Percentiles rank a stretch among this genome's conserved stretches.
Conservation (phyloP, 2,329 filamentous ascomycete species). For the Furcasterigmium furcatum region DNA sequence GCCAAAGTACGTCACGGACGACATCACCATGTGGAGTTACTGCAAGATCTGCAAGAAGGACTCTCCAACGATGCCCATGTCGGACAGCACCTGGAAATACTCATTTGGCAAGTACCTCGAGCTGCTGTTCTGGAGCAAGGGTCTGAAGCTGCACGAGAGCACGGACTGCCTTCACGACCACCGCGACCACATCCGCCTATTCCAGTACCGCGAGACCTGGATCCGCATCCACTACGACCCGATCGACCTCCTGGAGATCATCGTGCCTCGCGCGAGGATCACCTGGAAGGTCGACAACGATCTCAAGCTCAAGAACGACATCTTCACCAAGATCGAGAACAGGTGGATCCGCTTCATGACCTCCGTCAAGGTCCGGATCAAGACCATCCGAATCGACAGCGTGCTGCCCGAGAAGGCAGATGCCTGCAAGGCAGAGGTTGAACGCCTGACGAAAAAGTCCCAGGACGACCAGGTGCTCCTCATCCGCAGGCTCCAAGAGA, state of each 20-base stretch:
- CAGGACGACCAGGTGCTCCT: conserved; percentile 79
- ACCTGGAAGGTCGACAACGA: conserved; percentile 99
- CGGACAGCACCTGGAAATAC: conserved; percentile 93
- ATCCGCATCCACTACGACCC: conserved; percentile 90
- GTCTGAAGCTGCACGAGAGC: conserved; percentile 69
- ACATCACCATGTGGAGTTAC: conserved; percentile 96
- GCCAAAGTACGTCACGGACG: conserved; percentile 45
- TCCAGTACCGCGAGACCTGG: conserved; percentile 81
- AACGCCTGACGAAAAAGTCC: conserved; percentile 71
- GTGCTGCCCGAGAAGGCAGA: conserved; percentile 85
- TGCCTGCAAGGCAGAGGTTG: conserved; percentile 77
- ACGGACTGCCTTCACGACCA: conserved; percentile 83
- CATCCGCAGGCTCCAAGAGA: conserved; percentile 76
- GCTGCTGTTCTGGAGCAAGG: conserved; percentile 90
- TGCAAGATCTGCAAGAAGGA: conserved; percentile 91
- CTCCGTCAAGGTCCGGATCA: conserved; percentile 79
- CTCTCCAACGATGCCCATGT: conserved; percentile 87
- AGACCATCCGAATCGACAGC: conserved; percentile 87
- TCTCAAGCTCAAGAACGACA: conserved; percentile 85
- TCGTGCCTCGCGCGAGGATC: conserved; percentile 83
- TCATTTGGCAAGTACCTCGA: conserved; percentile 99
- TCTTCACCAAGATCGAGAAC: conserved; percentile 77
- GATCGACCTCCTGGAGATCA: conserved; percentile 89
- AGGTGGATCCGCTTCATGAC: conserved; percentile 83
- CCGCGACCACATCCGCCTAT: conserved; percentile 87